phyloP scores from a whole-genome alignment of 176 grass and related monocot species.

The Metroxylon sagu region DNA sequence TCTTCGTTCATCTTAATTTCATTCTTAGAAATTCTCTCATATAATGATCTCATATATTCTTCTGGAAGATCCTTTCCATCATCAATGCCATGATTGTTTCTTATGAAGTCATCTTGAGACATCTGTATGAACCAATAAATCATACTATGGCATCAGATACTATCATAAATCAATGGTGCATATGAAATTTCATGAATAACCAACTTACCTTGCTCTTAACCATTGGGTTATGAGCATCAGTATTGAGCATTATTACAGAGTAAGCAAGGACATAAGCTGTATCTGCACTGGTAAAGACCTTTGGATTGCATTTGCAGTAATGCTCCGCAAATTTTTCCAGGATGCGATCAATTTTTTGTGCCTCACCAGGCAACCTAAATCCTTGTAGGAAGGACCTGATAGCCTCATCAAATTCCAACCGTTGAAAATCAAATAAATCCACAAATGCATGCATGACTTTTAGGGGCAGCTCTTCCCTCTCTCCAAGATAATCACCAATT shows the following conservation, averaged over 20 bases:
- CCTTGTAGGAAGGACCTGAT: constrained; percentile 86
- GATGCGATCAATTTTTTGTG: constrained; percentile 95
- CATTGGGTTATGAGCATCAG: constrained; percentile 95
- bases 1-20: constrained; percentile 99
- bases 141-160: constrained; percentile 14
- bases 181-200: constrained; percentile 16
- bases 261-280: constrained; percentile 97
- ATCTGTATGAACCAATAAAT: constrained; percentile 53
- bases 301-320: constrained; percentile 92
- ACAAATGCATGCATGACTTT: constrained; percentile 99
- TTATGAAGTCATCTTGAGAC: constrained; percentile 94
- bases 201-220: constrained; percentile 83
- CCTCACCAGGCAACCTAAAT: constrained; percentile 94
- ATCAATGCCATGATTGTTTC: constrained; percentile 93
- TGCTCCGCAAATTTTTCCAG: constrained; percentile 97
- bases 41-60: constrained; percentile 97
- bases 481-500: constrained; percentile 93
- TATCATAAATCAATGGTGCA: too few species aligned
- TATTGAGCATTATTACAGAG: constrained; percentile 98
- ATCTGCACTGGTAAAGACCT: constrained; percentile 91
- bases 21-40: constrained; percentile 83
- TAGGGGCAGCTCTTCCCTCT: constrained; percentile 84
- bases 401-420: constrained; percentile 85
- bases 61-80: constrained; percentile 92
- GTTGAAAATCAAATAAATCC: constrained; percentile 92